Conservation (phyloP, 2,329 filamentous ascomycete species). For the Fusarium hainanense region DNA sequence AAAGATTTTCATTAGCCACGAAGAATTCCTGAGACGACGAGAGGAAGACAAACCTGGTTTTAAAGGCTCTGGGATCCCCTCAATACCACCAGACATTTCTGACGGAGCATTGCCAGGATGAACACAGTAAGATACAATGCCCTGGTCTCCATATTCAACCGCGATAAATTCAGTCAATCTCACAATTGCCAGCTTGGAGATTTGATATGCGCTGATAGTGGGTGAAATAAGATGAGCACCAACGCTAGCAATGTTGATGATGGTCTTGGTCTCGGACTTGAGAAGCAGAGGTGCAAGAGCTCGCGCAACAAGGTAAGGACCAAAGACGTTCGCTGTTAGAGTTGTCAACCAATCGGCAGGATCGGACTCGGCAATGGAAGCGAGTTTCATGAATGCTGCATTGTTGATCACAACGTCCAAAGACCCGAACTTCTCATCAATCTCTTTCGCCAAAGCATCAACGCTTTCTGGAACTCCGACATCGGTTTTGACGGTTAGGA, state of each 20-base stretch:
- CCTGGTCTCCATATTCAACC: constrained; percentile 15
- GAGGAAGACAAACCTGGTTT: constrained; percentile 3
- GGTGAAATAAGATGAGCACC: constrained; percentile 22
- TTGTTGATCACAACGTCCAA: constrained; percentile 19
- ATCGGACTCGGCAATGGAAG: constrained; percentile 5
- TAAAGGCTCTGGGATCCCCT: neutral
- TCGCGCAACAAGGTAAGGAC: constrained; percentile 7
- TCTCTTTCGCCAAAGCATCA: neutral
- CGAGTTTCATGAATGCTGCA: constrained; percentile 21
- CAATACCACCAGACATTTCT: constrained; percentile 6
- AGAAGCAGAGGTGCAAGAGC: constrained; percentile 6
- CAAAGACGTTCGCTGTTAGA: constrained; percentile 3
- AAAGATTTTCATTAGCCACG: neutral
- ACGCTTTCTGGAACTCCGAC: constrained; percentile 13
- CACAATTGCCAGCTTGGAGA: constrained; percentile 28
- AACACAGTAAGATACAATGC: neutral
- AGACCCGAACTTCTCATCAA: neutral
- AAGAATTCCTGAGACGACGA: too few species aligned
- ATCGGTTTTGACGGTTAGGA: constrained; percentile 2
- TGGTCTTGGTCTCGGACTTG: neutral
- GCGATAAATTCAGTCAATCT: constrained; percentile 31
- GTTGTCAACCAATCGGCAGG: constrained; percentile 17
- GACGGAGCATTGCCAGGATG: constrained; percentile 32
- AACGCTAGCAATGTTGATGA: constrained; percentile 20
- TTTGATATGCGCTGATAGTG: constrained; percentile 25